These are phyloP conservation scores for Globisporangium recalcitrans DNA, from an alignment of 352 stramenopile species.

Conservation along the genomic window DNA sequence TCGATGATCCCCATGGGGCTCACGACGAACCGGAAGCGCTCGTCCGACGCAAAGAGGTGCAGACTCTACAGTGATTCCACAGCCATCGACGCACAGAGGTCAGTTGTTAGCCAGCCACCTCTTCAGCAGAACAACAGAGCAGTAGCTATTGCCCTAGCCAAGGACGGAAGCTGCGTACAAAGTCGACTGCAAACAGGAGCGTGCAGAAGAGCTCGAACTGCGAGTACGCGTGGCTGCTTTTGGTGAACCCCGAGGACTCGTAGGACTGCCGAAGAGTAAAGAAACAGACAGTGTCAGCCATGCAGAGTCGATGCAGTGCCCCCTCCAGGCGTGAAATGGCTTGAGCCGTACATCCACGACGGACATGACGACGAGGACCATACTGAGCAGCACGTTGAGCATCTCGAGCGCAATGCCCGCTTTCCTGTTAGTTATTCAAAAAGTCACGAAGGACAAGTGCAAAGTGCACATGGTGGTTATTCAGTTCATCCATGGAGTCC, in stretches of 20 bases:
- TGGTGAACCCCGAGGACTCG: constrained; percentile 11
- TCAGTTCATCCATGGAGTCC: not conserved
- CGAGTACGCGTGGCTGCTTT: constrained; percentile 4
- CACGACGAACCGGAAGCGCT: constrained; percentile 37
- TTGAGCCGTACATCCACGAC: constrained; percentile 29
- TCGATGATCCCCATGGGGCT: constrained; percentile 53
- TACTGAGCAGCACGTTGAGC: constrained; percentile 40
- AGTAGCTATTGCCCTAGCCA: too few relatives aligned
- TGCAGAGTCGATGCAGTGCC: too few relatives aligned
- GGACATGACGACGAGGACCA: constrained; percentile 39
- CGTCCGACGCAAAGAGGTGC: constrained; percentile 34
- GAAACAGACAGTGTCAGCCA: too few relatives aligned
- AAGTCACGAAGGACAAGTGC: not conserved
- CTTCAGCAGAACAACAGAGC: not conserved
- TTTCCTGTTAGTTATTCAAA: constrained; percentile 10
- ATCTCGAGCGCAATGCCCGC: constrained; percentile 30
- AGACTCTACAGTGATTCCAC: constrained; percentile 19
- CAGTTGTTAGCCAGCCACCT: not conserved
- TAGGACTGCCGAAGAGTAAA: constrained; percentile 27
- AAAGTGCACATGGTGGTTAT: too few relatives aligned
- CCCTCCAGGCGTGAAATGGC: too few relatives aligned
- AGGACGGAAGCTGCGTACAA: constrained; percentile 18
- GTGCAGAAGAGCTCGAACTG: constrained; percentile 37
- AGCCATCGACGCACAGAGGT: not conserved
- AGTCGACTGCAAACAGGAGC: constrained; percentile 44